These are phyloP conservation scores for Parsonsia alboflavescens DNA, from an alignment of 257 asterid genomes.

Conservation along the genomic window DNA sequence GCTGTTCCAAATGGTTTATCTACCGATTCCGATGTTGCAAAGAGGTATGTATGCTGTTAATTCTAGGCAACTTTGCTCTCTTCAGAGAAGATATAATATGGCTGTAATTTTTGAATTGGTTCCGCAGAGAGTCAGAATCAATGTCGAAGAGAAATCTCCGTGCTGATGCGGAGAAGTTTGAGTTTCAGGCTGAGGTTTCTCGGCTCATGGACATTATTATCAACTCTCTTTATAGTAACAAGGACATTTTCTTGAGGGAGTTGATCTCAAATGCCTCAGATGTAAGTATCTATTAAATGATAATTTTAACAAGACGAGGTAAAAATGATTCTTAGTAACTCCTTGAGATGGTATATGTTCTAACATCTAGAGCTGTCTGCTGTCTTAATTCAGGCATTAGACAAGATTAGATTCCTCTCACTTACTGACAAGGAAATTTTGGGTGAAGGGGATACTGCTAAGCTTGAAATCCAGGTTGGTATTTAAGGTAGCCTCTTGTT, in stretches of 20 bases:
- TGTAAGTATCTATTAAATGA: conserved; percentile 37
- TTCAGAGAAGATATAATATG: neutral
- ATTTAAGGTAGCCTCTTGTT: neutral
- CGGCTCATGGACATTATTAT: conserved; percentile 93
- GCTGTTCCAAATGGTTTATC: conserved; percentile 78
- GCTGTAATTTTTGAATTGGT: conserved; percentile 8
- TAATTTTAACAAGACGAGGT: neutral
- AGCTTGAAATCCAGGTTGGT: conserved; percentile 92
- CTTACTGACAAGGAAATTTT: conserved; percentile 89
- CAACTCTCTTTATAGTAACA: conserved; percentile 95
- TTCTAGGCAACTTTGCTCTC: neutral
- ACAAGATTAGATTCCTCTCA: conserved; percentile 83
- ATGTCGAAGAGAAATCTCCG: conserved; percentile 71
- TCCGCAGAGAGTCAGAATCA: conserved; percentile 76
- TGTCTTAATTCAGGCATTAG: conserved; percentile 59
- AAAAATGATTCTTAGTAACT: neutral
- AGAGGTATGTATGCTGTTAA: conserved; percentile 40
- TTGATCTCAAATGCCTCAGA: conserved; percentile 97
- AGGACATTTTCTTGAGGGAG: conserved; percentile 92
- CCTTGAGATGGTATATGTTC: neutral
- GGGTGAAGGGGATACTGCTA: conserved; percentile 85
- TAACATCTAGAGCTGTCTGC: neutral
- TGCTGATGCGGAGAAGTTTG: conserved; percentile 76
- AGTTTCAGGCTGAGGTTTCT: conserved; percentile 98
- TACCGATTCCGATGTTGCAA: conserved; percentile 83